Percentiles rank a stretch among this genome's conserved stretches.
phyloP scores from a whole-genome alignment of 257 asterid genomes.

The Mitragyna speciosa region DNA sequence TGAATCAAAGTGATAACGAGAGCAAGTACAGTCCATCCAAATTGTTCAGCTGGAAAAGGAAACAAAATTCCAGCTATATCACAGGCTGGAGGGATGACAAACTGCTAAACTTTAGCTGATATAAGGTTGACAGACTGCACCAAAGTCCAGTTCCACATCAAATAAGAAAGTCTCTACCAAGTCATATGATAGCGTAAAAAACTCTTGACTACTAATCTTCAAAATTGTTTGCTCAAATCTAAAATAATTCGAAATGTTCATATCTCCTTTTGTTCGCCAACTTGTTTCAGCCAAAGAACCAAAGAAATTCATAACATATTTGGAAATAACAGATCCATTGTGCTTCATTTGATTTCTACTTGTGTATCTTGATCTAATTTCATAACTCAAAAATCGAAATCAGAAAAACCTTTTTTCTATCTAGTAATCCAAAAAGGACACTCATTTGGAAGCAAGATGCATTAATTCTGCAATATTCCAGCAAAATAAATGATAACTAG shows the following conservation, averaged over 20 bases:
- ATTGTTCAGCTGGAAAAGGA: slow-evolving; percentile 34
- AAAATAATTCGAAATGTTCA: no score
- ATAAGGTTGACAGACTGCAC: slow-evolving; percentile 5
- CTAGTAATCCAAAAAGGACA: neutral
- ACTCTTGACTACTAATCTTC: no score
- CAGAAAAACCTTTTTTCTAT: neutral
- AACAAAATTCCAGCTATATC: slow-evolving; percentile 55
- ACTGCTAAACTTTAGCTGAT: slow-evolving; percentile 13
- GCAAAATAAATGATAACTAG: neutral
- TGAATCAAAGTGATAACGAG: slow-evolving; percentile 21
- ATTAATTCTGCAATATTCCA: neutral
- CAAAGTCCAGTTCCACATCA: neutral
- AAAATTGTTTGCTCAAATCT: no score
- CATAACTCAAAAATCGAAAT: neutral
- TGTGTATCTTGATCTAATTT: neutral
- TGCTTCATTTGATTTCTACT: neutral
- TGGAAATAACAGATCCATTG: neutral
- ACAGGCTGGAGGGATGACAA: slow-evolving; percentile 46
- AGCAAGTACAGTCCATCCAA: slow-evolving; percentile 23
- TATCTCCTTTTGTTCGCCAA: neutral
- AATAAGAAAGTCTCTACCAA: neutral
- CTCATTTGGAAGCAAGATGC: neutral
- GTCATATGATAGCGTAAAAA: neutral
- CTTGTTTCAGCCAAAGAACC: neutral
- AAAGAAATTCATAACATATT: neutral